phyloP scores from a whole-genome alignment of 2,329 filamentous ascomycete species.

The Colletotrichum kahawae region DNA sequence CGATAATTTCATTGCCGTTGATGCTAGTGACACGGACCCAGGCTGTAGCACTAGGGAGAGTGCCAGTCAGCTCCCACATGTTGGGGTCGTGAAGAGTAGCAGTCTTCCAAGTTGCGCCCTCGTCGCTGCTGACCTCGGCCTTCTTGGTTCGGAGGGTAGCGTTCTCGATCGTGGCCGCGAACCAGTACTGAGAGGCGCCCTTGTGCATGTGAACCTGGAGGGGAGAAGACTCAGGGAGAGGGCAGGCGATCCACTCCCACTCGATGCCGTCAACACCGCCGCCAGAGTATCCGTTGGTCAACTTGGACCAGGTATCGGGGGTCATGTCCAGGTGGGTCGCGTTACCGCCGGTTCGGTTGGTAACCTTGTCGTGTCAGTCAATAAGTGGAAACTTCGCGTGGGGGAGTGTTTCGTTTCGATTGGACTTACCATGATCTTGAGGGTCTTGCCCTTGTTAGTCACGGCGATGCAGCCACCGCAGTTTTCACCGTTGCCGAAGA shows the following conservation, averaged over 20 bases:
- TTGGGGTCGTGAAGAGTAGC: neutral
- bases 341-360: neutral
- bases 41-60: neutral
- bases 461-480: neutral
- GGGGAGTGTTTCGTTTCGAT: neutral
- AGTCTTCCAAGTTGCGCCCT: neutral
- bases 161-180: conserved; percentile 25
- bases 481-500: neutral
- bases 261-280: neutral
- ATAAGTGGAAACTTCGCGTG: neutral
- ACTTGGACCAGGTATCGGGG: neutral
- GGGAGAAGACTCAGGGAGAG: neutral
- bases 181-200: conserved; percentile 23
- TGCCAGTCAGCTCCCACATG: neutral
- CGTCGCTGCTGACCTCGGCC: neutral
- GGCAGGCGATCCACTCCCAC: neutral
- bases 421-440: neutral
- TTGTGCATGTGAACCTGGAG: conserved; percentile 23
- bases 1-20: neutral
- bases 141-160: conserved; percentile 22
- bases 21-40: neutral
- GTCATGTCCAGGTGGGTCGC: neutral
- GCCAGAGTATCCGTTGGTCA: neutral
- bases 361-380: neutral
- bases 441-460: neutral